Conservation (phyloP, 768 basidiomycete species). For the Cystofilobasidium macerans region DNA sequence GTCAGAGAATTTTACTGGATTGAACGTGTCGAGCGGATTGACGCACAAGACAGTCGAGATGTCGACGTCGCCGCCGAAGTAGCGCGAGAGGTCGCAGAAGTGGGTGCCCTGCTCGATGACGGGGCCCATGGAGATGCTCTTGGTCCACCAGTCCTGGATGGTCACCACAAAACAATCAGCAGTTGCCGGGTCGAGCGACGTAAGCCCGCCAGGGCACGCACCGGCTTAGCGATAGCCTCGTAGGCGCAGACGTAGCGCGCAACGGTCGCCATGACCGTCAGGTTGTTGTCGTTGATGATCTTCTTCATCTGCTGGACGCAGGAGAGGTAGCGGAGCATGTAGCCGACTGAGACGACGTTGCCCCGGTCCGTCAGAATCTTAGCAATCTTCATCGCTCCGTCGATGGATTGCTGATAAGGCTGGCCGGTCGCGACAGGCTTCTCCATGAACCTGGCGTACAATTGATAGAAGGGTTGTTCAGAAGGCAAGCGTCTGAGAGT, state of each 20-base stretch:
- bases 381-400: slow-evolving; percentile 16
- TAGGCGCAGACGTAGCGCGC: slow-evolving; percentile 75
- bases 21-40: too few species aligned
- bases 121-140: slow-evolving; percentile 44
- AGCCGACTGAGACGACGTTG: slow-evolving; percentile 83
- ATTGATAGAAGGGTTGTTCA: background rate
- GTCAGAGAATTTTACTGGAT: too few species aligned
- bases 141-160: slow-evolving; percentile 74
- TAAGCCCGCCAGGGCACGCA: slow-evolving; percentile 51
- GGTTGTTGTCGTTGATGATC: slow-evolving; percentile 83
- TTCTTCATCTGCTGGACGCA: slow-evolving; percentile 59
- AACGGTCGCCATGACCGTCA: slow-evolving; percentile 90
- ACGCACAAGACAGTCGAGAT: slow-evolving; percentile 51
- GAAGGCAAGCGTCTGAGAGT: slow-evolving; percentile 57
- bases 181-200: background rate
- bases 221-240: slow-evolving; percentile 36
- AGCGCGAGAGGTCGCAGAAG: slow-evolving; percentile 91
- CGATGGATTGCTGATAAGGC: slow-evolving; percentile 22
- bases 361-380: slow-evolving; percentile 33
- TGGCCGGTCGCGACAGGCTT: slow-evolving; percentile 26
- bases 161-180: background rate
- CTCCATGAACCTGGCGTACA: too few species aligned
- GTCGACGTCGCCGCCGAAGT: slow-evolving; percentile 93
- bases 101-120: slow-evolving; percentile 56
- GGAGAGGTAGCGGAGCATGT: slow-evolving; percentile 87